phyloP scores from a whole-genome alignment of 495 filamentous ascomycete genomes.

The Penicillium pancosmium region DNA sequence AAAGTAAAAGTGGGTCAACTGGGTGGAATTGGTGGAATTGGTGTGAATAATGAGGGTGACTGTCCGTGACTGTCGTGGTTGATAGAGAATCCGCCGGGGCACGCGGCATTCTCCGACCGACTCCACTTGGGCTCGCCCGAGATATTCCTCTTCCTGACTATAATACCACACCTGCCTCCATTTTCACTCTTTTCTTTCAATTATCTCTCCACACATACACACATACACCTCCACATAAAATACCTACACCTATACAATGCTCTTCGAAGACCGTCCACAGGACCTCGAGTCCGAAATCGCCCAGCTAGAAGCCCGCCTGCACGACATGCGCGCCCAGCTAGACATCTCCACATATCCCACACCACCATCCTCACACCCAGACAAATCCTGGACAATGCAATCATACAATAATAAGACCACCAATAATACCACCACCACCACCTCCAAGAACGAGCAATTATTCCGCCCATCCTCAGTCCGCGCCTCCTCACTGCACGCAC shows the following conservation, averaged over 20 bases:
- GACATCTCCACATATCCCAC: conserved; percentile 21
- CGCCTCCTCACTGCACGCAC: conserved; percentile 60
- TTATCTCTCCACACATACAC: conserved; percentile 6
- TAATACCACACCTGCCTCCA: conserved; percentile 12
- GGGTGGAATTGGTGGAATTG: not conserved
- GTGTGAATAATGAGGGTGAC: not conserved
- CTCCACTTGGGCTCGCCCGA: not conserved
- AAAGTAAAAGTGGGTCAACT: not conserved
- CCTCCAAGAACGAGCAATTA: conserved; percentile 3
- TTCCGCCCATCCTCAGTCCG: conserved; percentile 49
- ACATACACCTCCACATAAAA: not conserved
- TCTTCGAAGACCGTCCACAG: conserved; percentile 11
- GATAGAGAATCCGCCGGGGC: conserved; percentile 26
- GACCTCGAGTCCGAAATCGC: conserved; percentile 24
- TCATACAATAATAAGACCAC: too few relatives aligned
- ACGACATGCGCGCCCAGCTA: conserved; percentile 27
- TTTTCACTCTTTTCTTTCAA: conserved; percentile 8
- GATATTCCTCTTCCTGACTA: not conserved
- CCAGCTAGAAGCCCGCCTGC: conserved; percentile 29
- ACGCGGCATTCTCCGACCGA: conserved; percentile 19
- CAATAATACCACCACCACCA: not conserved
- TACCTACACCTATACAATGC: conserved; percentile 9
- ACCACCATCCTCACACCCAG: conserved; percentile 29
- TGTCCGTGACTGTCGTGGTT: not conserved
- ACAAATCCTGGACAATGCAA: conserved; percentile 18